Evolutionary conservation across 1,284 basidiomycete species (phyloP), one percentile per base, ranked within the genome.

Genomic region (Apiotrichum gamsii): DNA sequence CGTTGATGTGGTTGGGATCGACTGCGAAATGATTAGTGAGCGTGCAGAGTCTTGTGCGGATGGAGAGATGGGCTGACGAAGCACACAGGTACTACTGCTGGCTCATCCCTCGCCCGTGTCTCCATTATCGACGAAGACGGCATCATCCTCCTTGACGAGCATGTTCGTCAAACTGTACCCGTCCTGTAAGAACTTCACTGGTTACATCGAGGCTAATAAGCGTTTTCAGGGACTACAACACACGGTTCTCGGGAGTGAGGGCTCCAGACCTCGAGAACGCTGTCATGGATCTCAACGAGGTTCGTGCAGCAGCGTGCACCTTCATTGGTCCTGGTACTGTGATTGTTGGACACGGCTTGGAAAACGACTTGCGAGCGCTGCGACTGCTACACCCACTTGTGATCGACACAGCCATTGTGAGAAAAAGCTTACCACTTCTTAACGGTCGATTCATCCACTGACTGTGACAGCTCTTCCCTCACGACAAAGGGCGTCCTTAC

Each of bases 181-280:
- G 77, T 90, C 14, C 79, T 93, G 89, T 90, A 52, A 53, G 83
- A 77, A 4, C 8, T 28, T 11, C 9, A 16, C 3, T 16, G 5
- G 15, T n/a, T 4, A 14, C 15, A 5, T 2, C n/a, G n/a, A 4
- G 11, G 6, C 46, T 48, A 20, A 51, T 32, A 4, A 2, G n/a
- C n/a, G n/a, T n/a, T n/a, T n/a, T n/a, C 59, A 91, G 89, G 48
- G 91, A 95, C 65, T 83, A 82, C 62, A 93, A 90, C 61, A 90
- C 89, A 5, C 64, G 74, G 21, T 96, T 93, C 65, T 93, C 89
- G 8, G 91, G 91, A 13, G 80, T 96, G 41, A 83, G 78, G 0
- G 66, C 76, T 19, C 80, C 83, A 45, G 75, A 78, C 13, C 76
- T 85, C 49, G 69, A 72, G 3, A 68, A 75, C 13, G 85, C 87